Conservation (phyloP, 805 yeast species). For the Metschnikowia cubensis region DNA sequence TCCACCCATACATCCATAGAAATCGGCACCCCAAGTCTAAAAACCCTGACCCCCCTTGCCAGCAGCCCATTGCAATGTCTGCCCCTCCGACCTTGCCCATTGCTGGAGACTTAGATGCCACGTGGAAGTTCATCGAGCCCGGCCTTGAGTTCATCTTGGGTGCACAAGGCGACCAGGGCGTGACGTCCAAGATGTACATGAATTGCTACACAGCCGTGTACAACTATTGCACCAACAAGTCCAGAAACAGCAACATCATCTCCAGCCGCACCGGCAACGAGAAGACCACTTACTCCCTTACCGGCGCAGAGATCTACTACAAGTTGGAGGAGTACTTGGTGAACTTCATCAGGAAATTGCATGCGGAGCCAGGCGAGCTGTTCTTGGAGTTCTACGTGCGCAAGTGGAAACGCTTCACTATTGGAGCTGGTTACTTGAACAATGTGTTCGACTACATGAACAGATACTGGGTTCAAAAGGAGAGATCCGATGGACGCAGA, state of each 20-base stretch:
- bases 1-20: background rate
- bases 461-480: conserved; percentile 96
- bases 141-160: conserved; percentile 70
- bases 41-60: background rate
- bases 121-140: conserved; percentile 78
- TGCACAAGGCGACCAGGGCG: conserved; percentile 59
- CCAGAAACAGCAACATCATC: conserved; percentile 39
- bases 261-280: conserved; percentile 12
- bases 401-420: conserved; percentile 83
- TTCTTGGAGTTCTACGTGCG: conserved; percentile 36
- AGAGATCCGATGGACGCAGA: conserved; percentile 86
- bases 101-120: conserved; percentile 59
- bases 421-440: conserved; percentile 87
- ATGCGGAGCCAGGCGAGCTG: conserved; percentile 36
- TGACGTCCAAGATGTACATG: conserved; percentile 73
- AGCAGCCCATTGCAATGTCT: conserved; percentile 9
- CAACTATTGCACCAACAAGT: conserved; percentile 84
- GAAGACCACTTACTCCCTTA: conserved; percentile 46
- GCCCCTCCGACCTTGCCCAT: conserved; percentile 39
- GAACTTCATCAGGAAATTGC: conserved; percentile 50
- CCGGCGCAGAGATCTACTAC: conserved; percentile 86
- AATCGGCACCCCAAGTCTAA: background rate
- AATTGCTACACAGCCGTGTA: conserved; percentile 88
- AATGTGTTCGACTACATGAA: conserved; percentile 95
- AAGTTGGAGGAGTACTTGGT: conserved; percentile 65